Evolutionary conservation across 495 filamentous ascomycete species (phyloP).

Genomic region (Xylaria flabelliformis): DNA sequence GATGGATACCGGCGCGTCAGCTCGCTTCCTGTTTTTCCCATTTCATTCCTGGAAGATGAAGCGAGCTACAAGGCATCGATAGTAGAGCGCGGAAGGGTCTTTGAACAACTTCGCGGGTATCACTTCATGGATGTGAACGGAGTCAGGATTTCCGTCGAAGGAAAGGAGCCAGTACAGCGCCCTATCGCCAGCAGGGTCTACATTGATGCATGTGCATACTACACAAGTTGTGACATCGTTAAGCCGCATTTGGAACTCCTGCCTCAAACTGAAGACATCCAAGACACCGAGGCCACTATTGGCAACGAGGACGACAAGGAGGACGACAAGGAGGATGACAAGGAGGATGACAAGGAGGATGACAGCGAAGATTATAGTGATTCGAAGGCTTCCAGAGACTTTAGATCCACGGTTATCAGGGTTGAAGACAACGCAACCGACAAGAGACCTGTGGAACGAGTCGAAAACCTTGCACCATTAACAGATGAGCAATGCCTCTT

Average conservation of each 20-base stretch:
- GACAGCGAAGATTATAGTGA: neutral
- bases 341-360: too few species aligned
- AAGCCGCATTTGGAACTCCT: slow-evolving; percentile 28
- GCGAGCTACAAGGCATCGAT: slow-evolving; percentile 42
- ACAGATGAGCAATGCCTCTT: slow-evolving; percentile 45
- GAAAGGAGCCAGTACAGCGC: neutral
- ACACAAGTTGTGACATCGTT: slow-evolving; percentile 17
- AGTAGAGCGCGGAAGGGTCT: slow-evolving; percentile 50
- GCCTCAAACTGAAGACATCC: neutral
- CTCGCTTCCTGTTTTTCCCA: slow-evolving; percentile 57
- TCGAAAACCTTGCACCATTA: slow-evolving; percentile 31
- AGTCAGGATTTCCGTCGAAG: slow-evolving; percentile 22
- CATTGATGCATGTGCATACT: slow-evolving; percentile 37
- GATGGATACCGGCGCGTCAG: slow-evolving; percentile 57
- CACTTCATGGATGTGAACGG: slow-evolving; percentile 64
- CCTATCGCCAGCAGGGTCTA: slow-evolving; percentile 29
- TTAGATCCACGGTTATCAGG: slow-evolving; percentile 10
- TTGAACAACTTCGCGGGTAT: slow-evolving; percentile 58
- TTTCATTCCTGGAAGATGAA: slow-evolving; percentile 55
- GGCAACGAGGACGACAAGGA: too few species aligned
- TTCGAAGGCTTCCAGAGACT: slow-evolving; percentile 7
- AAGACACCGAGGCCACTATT: too few species aligned
- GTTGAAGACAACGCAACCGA: neutral
- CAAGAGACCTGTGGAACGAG: slow-evolving; percentile 1
- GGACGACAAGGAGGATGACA: neutral